Conservation (phyloP, 805 yeast species). For the Cyberlindnera sargentensis region DNA sequence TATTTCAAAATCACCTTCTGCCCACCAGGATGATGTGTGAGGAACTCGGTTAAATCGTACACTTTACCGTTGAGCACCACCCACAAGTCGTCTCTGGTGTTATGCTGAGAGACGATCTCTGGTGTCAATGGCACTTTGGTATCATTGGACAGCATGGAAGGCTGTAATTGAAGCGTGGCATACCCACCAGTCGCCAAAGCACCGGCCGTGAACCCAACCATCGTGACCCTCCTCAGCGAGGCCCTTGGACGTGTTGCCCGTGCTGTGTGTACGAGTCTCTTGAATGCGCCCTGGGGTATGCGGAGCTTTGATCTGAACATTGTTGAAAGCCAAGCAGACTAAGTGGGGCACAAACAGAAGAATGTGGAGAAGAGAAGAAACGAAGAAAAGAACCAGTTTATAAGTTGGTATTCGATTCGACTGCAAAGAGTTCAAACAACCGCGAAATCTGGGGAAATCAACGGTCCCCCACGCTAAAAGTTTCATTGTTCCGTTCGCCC, state of each 20-base stretch:
- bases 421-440: no score
- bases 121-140: constrained; percentile 14
- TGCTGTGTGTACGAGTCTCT: not conserved
- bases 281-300: not conserved
- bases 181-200: not conserved
- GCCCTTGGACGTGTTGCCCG: not conserved
- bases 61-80: constrained; percentile 77
- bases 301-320: not conserved
- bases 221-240: not conserved
- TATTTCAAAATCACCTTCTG: constrained; percentile 68
- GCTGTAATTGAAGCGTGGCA: not conserved
- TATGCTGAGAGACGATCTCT: constrained; percentile 23
- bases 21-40: constrained; percentile 77
- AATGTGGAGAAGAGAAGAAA: no score
- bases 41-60: constrained; percentile 50
- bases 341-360: no score
- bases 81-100: constrained; percentile 67
- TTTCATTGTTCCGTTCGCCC: no score
- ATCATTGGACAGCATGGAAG: not conserved
- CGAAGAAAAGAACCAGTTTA: no score
- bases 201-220: not conserved
- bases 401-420: no score
- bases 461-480: no score
- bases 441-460: no score
- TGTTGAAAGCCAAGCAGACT: not conserved